Base-by-base conservation (phyloP, 1,139 yeast genomes). In the Eremothecium cymbalariae region DNA sequence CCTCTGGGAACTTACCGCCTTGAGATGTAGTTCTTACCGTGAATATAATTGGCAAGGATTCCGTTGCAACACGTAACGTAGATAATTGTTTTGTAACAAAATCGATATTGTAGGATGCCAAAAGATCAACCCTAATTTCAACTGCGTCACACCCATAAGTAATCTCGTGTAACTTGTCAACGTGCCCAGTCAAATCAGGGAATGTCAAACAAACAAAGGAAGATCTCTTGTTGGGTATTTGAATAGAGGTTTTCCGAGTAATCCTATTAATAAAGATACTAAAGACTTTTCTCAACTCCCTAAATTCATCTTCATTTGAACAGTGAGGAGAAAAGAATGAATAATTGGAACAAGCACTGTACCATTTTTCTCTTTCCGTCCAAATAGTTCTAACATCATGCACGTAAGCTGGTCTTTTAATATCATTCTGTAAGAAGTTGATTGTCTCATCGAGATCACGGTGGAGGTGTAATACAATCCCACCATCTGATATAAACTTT, bases 401-500 rank as follows among this genome's bases (percentile, higher is more conserved):
- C 9, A 68, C 68, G 53, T 77, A 86, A 2, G 95, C 83, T 13
- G 99, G 98, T 53, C 99, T 74, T 1, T 86, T 70, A 37, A 83
- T 74, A 59, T 90, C 99, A 36, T 72, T 63, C 37, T 70, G 64
- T 48, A 90, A 68, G 59, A 84, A 86, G 6, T 68, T 65, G 25
- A 86, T 77, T 27, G 94, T 85, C 47, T 83, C 81, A 38, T 77
- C 79, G 44, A 88, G 71, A 50, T 84, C 84, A 49, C 99, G 79
- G 57, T 88, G 96, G 42, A 90, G 69, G 51, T 90, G 97, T 40
- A 90, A 65, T 6, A 90, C 97, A 45, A 83, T 71, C 16, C 85
- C 86, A 11, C 64, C 57, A 29, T 60, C 53, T 20, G 59, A 52
- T 27, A 65, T 60, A 57, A 77, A 81, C 8, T 64, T 53, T 50